Conservation (phyloP, 352 stramenopile genomes). For the Aphanomyces astaci region DNA sequence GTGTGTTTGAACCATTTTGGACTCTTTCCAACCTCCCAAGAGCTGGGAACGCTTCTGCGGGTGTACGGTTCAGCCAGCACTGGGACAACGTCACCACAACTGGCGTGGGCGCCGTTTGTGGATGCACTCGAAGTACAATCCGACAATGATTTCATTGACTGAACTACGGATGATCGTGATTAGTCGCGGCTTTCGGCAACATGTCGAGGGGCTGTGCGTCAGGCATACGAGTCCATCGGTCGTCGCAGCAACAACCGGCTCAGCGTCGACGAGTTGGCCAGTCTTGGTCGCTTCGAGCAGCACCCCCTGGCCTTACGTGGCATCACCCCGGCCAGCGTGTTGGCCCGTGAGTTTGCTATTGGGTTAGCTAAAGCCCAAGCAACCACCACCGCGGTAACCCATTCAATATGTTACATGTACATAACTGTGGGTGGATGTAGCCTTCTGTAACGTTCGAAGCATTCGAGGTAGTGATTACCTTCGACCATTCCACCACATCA, state of each 20-base stretch:
- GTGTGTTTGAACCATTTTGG: constrained; percentile 20
- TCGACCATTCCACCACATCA: too few relatives aligned
- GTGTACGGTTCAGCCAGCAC: neutral
- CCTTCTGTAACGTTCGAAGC: neutral
- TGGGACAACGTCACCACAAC: neutral
- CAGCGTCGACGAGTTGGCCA: neutral
- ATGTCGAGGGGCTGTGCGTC: neutral
- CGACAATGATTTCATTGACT: neutral
- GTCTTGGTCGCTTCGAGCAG: constrained; percentile 1
- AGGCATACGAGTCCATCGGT: neutral
- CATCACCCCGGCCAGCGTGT: neutral
- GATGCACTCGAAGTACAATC: neutral
- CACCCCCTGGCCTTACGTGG: constrained; percentile 15
- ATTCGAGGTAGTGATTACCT: constrained; percentile 17
- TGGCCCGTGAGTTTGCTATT: neutral
- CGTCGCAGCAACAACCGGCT: neutral
- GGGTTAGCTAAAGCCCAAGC: neutral
- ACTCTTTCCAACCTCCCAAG: constrained; percentile 13
- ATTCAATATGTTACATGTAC: too few relatives aligned
- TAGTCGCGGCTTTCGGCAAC: neutral
- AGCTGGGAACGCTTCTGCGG: constrained; percentile 7
- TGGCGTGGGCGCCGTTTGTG: constrained; percentile 1
- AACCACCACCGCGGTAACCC: neutral
- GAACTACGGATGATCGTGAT: neutral
- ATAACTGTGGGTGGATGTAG: too few relatives aligned